Evolutionary conservation across 2,329 filamentous ascomycete species (phyloP), one percentile per base, ranked within the genome.

Genomic region (Podosphaera fusca): DNA sequence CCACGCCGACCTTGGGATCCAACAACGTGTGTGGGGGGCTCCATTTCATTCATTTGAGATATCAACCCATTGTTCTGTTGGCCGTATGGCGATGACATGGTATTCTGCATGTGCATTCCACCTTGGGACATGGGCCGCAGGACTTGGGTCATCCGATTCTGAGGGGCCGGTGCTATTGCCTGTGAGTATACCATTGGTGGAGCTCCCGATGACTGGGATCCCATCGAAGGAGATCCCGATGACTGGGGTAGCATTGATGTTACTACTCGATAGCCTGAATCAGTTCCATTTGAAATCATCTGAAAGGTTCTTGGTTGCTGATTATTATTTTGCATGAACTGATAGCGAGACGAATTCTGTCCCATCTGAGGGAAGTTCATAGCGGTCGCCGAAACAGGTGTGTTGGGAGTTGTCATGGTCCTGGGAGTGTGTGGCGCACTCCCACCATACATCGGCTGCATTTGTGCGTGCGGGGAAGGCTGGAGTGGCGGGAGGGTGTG

Each of bases 1-100:
- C 90, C 90, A 63, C 90, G 80, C 61, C 90, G 82, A 59, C 90
- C 90, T 72, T 96, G 90, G 33, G 89, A 94, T 56, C 90, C 90
- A 57, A 96, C 90, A 54, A 95, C 90, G 67, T 95, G 90, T 36
- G 87, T 92, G 14, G 85, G 86, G 64, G 82, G 80, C 10, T 82
- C 79, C 38, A 70, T 71, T 53, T 79, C 79, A 59, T 73, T 74
- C 59, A 77, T 69, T 63, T 63, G 73, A 67, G 73, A 77, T 65
- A 70, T 66, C 75, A 81, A 79, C 21, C 21, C 21, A 21, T 21
- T 21, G 63, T 78, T 69, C 59, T 72, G 72, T 60, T 77, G 76
- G 56, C 75, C 78, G 64, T 84, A 85, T 5, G 81, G 78, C 40
- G 77, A 79, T 21, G 70, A 70, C 64, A 81, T 72, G 42, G 75